Conservation (phyloP, 2,329 filamentous ascomycete species). For the Albophoma yamanashiensis region DNA sequence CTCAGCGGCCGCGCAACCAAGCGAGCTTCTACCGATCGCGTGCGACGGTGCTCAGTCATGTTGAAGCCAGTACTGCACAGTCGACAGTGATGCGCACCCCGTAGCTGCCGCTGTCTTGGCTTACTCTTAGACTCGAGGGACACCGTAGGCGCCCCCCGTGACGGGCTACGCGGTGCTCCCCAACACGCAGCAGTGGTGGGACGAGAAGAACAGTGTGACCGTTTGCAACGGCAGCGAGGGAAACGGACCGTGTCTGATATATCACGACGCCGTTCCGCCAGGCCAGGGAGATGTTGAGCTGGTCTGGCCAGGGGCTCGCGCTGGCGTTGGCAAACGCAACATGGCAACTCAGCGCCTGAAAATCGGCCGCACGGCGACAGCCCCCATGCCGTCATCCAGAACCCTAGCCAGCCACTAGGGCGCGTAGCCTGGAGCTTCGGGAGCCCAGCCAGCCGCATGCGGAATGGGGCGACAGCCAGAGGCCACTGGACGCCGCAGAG, state of each 20-base stretch:
- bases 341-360: background rate
- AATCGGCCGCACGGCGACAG: background rate
- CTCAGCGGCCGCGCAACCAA: background rate
- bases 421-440: constrained; percentile 3
- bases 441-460: constrained; percentile 6
- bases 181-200: background rate
- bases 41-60: background rate
- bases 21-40: background rate
- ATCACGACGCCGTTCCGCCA: background rate
- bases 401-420: constrained; percentile 5
- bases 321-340: background rate
- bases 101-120: background rate
- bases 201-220: background rate
- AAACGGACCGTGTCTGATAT: background rate
- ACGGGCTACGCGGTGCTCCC: background rate
- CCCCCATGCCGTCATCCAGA: constrained; percentile 5
- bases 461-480: constrained; percentile 4
- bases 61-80: background rate
- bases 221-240: background rate
- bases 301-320: background rate
- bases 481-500: background rate
- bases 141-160: background rate
- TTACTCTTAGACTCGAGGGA: background rate
- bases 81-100: too few relatives aligned
- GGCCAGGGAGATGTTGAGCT: background rate